Base-by-base conservation (phyloP, 257 asterid species). In the Thymus quinquecostatus region DNA sequence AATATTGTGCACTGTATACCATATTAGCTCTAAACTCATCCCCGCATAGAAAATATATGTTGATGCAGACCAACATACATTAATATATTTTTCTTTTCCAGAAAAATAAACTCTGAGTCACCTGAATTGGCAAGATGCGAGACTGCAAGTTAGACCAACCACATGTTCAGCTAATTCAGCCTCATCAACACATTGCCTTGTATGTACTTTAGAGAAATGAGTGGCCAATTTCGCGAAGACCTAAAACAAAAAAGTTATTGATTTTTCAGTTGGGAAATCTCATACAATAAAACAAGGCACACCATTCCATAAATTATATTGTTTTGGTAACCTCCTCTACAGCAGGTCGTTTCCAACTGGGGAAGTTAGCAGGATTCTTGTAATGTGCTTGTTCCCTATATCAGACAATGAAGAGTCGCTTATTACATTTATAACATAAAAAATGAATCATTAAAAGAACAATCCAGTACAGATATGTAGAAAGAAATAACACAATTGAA, bases 91-190 rank as follows among this genome's bases (percentile, higher is more conserved):
- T 60, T 33, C 28, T 54, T 64, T 27, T 60, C 61, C 50, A 13
- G 70, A 47, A 67, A 61, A 40, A 60, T 53, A 70, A 59, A 33
- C 27, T 27, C 44, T 14, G 72, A 47, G 68, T 69, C 77, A 92
- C 99, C 98, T 88, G 79, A 83, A 91, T 66, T 88, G 92, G 84
- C 98, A 94, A 79, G 92, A 81, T 49, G 99, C 99, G 60, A 91
- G 95, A 81, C 95, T 91, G 85, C 84, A 81, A 56, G 97, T 94
- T 78, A 94, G 80, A 75, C 98, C 96, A 79, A 82, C 89, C 66
- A 91, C 92, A 78, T 94, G 99, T 71, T 91, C 99, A 73, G 98
- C 98, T 83, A 94, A 77, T 82, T 94, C 99, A 68, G 97, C 87
- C 81, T 94, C 99, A 83, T 94, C 99, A 44, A 80, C 79, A 54